Base-by-base conservation (phyloP, 2,329 filamentous ascomycete species). In the Aspergillus melleus region DNA sequence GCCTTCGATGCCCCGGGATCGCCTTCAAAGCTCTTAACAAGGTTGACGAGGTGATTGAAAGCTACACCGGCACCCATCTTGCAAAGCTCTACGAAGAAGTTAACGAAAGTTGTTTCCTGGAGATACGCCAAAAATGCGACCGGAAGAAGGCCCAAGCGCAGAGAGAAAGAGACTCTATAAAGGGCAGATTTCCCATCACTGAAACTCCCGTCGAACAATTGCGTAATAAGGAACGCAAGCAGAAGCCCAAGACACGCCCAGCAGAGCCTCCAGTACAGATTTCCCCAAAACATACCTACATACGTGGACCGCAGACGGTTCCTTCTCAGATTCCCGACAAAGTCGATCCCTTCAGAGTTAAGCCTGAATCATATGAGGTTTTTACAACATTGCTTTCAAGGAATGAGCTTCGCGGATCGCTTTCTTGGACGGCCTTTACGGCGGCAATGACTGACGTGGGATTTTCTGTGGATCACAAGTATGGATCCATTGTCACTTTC, bases 191-290 rank as follows among this genome's bases (percentile, higher is more conserved):
- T 42, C 14, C 16, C 14, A 42, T 42, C 4, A 8, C 4, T 42
- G 36, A 42, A 42, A 11, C 12, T n/a, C 14, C 36, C 3, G 14
- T 8, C 14, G 2, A n/a, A 4, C 6, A 12, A 0, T 5, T 70
- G 1, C 63, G 59, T 10, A 60, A 78, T 1, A 68, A 79, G 57
- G 66, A 76, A 49, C 74, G 75, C 24, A 73, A 65, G 22, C 59
- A 76, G 46, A 83, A 82, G 60, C 72, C 78, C 49, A 83, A 81
- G 69, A 81, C 79, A 0, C 76, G 80, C 0, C 77, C 61, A 2
- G 32, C 30, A 74, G 66, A 77, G 26, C 72, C 74, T 1, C 78
- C 76, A 0, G 55, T 68, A 0, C 42, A 64, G 3, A 26, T 20
- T 0, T 39, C 62, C 16, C 49, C 36, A 30, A 22, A 30, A 20